Evolutionary conservation across 805 yeast species (phyloP).

Genomic region (Saccharomycopsis amapae): DNA sequence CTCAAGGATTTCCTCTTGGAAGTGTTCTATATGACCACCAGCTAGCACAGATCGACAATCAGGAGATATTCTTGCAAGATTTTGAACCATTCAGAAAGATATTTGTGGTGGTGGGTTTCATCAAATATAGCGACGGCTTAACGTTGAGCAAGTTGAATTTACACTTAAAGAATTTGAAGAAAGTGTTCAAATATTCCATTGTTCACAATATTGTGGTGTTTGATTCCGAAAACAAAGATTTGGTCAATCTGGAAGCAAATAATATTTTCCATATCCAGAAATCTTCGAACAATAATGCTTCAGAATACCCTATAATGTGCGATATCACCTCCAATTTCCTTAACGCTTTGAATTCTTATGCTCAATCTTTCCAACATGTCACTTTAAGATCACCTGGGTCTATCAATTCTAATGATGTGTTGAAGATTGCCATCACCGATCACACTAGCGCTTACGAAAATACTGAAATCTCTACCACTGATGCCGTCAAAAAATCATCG

Average conservation of each 20-base stretch:
- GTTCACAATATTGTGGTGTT: constrained; percentile 51
- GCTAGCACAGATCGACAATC: constrained; percentile 41
- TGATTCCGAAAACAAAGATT: constrained; percentile 28
- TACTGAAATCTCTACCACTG: background rate
- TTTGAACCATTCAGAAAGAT: constrained; percentile 85
- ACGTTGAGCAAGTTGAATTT: constrained; percentile 25
- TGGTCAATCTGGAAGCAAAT: constrained; percentile 7
- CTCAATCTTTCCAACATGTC: constrained; percentile 68
- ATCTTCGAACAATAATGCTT: constrained; percentile 27
- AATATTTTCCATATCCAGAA: constrained; percentile 22
- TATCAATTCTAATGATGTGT: constrained; percentile 43
- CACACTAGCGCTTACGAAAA: constrained; percentile 22
- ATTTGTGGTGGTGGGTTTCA: constrained; percentile 50
- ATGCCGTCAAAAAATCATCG: constrained; percentile 4
- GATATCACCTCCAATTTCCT: constrained; percentile 64
- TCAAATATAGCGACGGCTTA: constrained; percentile 25
- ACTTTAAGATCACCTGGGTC: constrained; percentile 79
- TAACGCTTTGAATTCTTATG: constrained; percentile 55
- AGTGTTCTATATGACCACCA: constrained; percentile 53
- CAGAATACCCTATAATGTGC: constrained; percentile 58
- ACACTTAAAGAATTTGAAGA: constrained; percentile 36
- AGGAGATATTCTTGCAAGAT: constrained; percentile 66
- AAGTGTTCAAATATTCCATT: constrained; percentile 44
- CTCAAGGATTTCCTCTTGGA: constrained; percentile 81
- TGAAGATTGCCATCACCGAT: constrained; percentile 29